Base-by-base conservation (phyloP, 805 yeast genomes). In the Yarrowia deformans region DNA sequence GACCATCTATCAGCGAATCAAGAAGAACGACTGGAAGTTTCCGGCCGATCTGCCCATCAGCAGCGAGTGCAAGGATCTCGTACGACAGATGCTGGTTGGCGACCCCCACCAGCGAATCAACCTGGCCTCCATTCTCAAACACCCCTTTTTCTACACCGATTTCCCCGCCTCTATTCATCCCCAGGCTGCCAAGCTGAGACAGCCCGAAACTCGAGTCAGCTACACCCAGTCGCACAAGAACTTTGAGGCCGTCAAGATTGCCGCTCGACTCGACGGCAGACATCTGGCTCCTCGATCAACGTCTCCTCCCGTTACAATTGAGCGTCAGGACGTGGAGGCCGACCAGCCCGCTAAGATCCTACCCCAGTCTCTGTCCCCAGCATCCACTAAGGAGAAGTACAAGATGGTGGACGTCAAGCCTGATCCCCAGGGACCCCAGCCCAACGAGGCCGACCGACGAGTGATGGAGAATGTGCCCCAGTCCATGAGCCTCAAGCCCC, bases 281-380 rank as follows among this genome's bases (percentile, higher is more conserved):
- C 61, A 52, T 66, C 52, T 66, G 14, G 68, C 67, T 1, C 55
- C 37, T 3, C 50, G 60, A 43, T 19, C 42, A 2, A 52, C 69
- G 1, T 29, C 67, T n/a, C 67, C 66, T 29, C 71, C 74, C 3
- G 70, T 71, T 40, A 70, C 69, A 34, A 72, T 75, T 40, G 72
- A 74, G 32, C 72, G 71, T 55, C 72, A 71, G 23, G 78, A 72
- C 42, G 81, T 85, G 71, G 81, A 83, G 10, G 84, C 85, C 40
- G 79, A 74, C 67, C 70, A 34, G 73, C 79, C n/a, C 71, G 69
- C 70, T 37, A 70, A 91, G 3, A 84, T 93, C 70, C 82, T 93
- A 73, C 98, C 98, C 45, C 90, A 89, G 74, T 90, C 97, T 1
- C 84, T 93, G 76, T 93, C 97, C 32, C 98, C 98, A 18, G 94